Evolutionary conservation across 2,329 filamentous ascomycete species (phyloP).

Genomic region (Aureobasidium sp.): DNA sequence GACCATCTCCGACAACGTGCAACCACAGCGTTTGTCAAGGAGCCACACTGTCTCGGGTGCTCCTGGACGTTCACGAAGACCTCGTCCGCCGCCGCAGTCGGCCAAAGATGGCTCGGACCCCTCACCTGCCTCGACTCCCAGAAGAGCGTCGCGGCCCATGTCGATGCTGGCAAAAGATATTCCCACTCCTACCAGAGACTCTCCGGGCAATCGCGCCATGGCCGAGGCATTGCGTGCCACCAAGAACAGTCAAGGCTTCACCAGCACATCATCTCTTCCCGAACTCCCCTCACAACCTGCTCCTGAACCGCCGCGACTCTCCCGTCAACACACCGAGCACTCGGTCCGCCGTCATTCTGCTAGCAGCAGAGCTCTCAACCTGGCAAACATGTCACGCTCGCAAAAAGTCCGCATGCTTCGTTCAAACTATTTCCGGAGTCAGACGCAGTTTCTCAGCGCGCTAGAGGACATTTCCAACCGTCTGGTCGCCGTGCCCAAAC

Average conservation of each 20-base stretch:
- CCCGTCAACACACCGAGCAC: constrained; percentile 31
- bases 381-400: constrained; percentile 54
- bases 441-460: constrained; percentile 74
- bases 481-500: constrained; percentile 74
- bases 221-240: constrained; percentile 26
- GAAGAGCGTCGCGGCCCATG: constrained; percentile 5
- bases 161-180: background rate
- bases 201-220: background rate
- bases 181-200: background rate
- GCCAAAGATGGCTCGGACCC: background rate
- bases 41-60: constrained; percentile 60
- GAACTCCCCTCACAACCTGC: constrained; percentile 22
- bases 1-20: constrained; percentile 53
- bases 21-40: constrained; percentile 52
- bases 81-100: constrained; percentile 30
- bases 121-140: background rate
- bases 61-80: constrained; percentile 37
- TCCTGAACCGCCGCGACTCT: constrained; percentile 15
- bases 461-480: constrained; percentile 79
- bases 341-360: constrained; percentile 49
- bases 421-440: constrained; percentile 75
- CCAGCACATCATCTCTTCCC: constrained; percentile 30
- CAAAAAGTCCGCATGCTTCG: constrained; percentile 68
- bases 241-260: constrained; percentile 25
- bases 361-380: constrained; percentile 47